Evolutionary conservation across 257 asterid genomes (phyloP), one percentile per base, ranked within the genome.

Genomic region (Fraxinus quadrangulata): DNA sequence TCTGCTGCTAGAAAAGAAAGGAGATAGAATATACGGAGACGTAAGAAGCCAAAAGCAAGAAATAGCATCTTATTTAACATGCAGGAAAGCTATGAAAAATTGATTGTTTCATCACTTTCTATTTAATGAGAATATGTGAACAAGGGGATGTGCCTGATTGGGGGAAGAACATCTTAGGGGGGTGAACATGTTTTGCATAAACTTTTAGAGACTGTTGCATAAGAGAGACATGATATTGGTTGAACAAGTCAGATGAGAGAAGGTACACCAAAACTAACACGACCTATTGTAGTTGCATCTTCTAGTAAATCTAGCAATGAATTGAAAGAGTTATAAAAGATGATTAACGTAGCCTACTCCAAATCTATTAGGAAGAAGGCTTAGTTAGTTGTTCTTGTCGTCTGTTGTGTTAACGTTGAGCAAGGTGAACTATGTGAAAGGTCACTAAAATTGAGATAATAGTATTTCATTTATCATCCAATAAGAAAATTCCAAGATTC

Each of bases 401-500:
- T 16, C 24, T 61, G 63, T 7, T 9, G 77, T 28, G 61, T 23
- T 71, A 31, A n/a, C 3, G 34, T 13, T 31, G 69, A 42, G 67
- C 14, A 3, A 51, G 31, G 71, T 36, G 31, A 47, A 79, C 49
- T 40, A 28, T 33, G 51, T 67, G 56, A 56, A 26, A 69, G 59
- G 42, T n/a, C 28, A 24, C 51, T 9, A 23, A 36, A 61, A 24
- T 34, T 69, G 28, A 67, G 68, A 73, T 67, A 10, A 75, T 37
- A 16, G 26, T 56, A 21, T 61, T 23, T 61, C 33, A 61, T 61
- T 61, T 24, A 10, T 21, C 54, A 47, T 21, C 30, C 2, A 70
- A 56, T 71, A 31, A 63, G 6, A 70, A 77, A 77, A 65, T 65
- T 59, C 8, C 24, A 72, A 78, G 73, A 49, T 54, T 45, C 33